Base-by-base conservation (phyloP, 2,329 filamentous ascomycete genomes). In the Fusarium sp. region DNA sequence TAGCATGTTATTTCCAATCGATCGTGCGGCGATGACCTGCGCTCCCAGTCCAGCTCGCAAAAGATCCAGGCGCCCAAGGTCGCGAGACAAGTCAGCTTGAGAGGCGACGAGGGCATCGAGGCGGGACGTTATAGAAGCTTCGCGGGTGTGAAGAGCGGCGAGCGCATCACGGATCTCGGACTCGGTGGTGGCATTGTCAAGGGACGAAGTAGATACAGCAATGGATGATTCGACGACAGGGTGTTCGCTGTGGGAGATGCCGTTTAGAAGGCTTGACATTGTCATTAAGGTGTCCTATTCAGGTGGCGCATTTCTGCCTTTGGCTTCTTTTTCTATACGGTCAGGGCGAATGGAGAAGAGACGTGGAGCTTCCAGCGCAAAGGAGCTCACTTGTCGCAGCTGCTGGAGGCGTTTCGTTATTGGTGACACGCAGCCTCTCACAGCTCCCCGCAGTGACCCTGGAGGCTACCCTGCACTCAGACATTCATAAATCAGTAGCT, bases 1-100 rank as follows among this genome's bases (percentile, higher is more conserved):
- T 61, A 99, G 90, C 92, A 97, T 97, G 77, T 89, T 91, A 87
- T 93, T 92, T 83, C 92, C 92, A 75, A 99, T 91, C 42, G 90
- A 85, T 65, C 95, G 88, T 15, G 94, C 91, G 48, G 92, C 91
- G 74, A 94, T 91, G 49, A 91, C 92, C 76, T 98, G 96, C 7
- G 93, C 88, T 59, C 94, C 94, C 31, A 98, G 87, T 67, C 94
- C 91, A 40, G 94, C 94, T 70, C 96, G 92, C 54, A 97, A 86
- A 29, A 97, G 85, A 79, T 99, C 96, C 66, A 99, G 86, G 18
- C 95, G 91, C 63, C 90, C 90, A 49, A 99, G 85, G 74, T 97
- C 93, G 69, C 94, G 91, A 20, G 91, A 91, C 48, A 99, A 87
- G 75, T 97, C 92, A 63, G 92, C 89, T 76, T 98, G 94, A 1